Evolutionary conservation across 192 early-diverging fungal species (phyloP).

Genomic region (Backusella circina): DNA sequence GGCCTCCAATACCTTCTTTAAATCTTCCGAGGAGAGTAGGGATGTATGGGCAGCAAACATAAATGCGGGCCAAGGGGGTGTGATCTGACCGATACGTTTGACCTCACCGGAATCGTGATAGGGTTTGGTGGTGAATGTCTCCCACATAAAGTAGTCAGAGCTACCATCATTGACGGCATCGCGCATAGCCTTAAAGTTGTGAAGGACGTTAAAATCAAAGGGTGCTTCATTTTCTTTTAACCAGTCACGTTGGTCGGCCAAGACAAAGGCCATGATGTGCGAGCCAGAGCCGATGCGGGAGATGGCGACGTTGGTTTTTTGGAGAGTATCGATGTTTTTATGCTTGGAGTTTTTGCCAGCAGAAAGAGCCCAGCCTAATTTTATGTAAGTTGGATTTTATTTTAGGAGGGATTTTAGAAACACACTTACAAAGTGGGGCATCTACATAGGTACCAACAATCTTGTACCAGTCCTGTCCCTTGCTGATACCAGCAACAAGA

Average conservation of each 20-base stretch:
- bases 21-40: constrained; percentile 28
- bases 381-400: constrained; percentile 28
- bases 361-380: constrained; percentile 63
- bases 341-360: constrained; percentile 49
- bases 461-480: constrained; percentile 55
- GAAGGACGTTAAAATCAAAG: constrained; percentile 68
- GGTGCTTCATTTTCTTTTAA: constrained; percentile 29
- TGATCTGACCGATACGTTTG: constrained; percentile 68
- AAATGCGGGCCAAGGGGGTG: constrained; percentile 91
- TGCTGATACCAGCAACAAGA: constrained; percentile 58
- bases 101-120: constrained; percentile 70
- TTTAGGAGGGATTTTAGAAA: constrained; percentile 17
- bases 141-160: constrained; percentile 87
- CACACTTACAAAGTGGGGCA: constrained; percentile 60
- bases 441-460: constrained; percentile 81
- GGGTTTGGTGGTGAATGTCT: constrained; percentile 87
- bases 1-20: constrained; percentile 32
- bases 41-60: constrained; percentile 65
- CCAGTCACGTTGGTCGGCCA: constrained; percentile 67
- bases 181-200: constrained; percentile 71
- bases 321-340: constrained; percentile 33
- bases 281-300: constrained; percentile 78
- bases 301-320: constrained; percentile 47
- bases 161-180: constrained; percentile 58
- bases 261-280: constrained; percentile 68